phyloP scores from a whole-genome alignment of 2,329 filamentous ascomycete genomes.

The Dichotomopilus funicola region DNA sequence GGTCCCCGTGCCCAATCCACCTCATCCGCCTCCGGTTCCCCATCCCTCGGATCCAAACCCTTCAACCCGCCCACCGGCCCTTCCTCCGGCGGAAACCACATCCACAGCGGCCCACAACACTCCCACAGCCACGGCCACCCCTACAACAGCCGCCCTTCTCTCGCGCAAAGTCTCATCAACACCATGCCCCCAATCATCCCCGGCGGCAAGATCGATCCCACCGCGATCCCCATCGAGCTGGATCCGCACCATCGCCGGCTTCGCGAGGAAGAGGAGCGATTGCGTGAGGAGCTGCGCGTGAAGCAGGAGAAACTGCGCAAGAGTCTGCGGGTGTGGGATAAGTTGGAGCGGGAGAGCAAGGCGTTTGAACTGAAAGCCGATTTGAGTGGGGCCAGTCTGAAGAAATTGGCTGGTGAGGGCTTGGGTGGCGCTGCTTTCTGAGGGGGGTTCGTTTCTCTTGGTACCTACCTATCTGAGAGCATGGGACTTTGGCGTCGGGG shows the following conservation, averaged over 20 bases:
- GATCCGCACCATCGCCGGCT: constrained; percentile 49
- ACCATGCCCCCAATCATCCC: constrained; percentile 46
- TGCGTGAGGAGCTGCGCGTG: constrained; percentile 45
- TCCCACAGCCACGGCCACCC: constrained; percentile 18
- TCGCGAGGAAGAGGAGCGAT: constrained; percentile 51
- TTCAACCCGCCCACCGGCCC: constrained; percentile 56
- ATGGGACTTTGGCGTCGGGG: neutral
- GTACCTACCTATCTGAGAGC: neutral
- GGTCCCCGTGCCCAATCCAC: constrained; percentile 39
- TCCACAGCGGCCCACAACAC: constrained; percentile 27
- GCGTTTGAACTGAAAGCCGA: constrained; percentile 51
- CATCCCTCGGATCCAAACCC: constrained; percentile 35
- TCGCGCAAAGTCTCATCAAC: constrained; percentile 47
- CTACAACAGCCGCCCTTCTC: constrained; percentile 34
- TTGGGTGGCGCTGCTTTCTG: constrained; percentile 50
- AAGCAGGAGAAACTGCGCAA: constrained; percentile 51
- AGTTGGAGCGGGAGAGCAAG: constrained; percentile 47
- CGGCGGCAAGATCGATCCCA: constrained; percentile 48
- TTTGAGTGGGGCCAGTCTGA: constrained; percentile 49
- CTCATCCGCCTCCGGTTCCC: constrained; percentile 19
- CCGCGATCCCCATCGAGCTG: constrained; percentile 43
- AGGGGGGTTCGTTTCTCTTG: neutral
- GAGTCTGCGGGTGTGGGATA: constrained; percentile 48
- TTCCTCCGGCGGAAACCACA: neutral
- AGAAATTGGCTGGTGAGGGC: constrained; percentile 51